phyloP scores from a whole-genome alignment of 441 rosid species.

The Adansonia gregorii region DNA sequence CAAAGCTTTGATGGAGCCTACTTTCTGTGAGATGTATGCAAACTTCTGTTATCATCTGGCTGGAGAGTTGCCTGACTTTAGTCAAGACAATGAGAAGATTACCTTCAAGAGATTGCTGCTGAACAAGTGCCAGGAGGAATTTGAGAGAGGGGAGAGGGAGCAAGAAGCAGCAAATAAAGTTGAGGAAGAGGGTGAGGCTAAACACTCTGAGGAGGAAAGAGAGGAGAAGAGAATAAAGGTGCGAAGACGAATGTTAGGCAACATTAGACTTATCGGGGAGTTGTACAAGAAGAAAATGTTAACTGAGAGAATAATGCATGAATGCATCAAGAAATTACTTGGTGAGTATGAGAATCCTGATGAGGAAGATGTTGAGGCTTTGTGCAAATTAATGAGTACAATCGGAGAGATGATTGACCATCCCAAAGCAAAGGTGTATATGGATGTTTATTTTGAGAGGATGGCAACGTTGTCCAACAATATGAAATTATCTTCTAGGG shows the following conservation, averaged over 20 bases:
- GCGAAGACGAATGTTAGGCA: slow-evolving; percentile 92
- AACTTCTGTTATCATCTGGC: too few relatives aligned
- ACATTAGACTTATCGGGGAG: slow-evolving; percentile 96
- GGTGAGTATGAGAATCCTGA: slow-evolving; percentile 80
- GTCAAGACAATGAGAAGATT: too few relatives aligned
- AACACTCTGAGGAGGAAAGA: slow-evolving; percentile 64
- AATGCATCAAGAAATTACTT: slow-evolving; percentile 75
- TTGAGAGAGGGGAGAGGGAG: slow-evolving; percentile 26
- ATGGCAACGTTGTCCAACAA: slow-evolving; percentile 62
- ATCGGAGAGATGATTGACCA: slow-evolving; percentile 94
- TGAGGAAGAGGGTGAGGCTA: not conserved
- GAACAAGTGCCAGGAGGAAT: too few relatives aligned
- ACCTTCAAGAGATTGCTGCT: too few relatives aligned
- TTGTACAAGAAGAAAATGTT: slow-evolving; percentile 84
- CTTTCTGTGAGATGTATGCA: too few relatives aligned
- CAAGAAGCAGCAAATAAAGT: not conserved
- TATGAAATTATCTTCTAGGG: slow-evolving; percentile 45
- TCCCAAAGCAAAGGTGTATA: slow-evolving; percentile 62
- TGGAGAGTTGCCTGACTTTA: too few relatives aligned
- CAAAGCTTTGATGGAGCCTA: too few relatives aligned
- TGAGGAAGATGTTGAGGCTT: slow-evolving; percentile 92
- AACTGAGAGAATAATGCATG: slow-evolving; percentile 92
- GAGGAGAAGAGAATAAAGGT: slow-evolving; percentile 89
- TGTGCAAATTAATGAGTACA: slow-evolving; percentile 95
- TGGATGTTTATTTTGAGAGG: slow-evolving; percentile 81